A percentile compares a stretch with the other conserved stretches of the same genome.
Evolutionary conservation across 768 basidiomycete species (phyloP).

Genomic region (Rossbeevera mucosa): DNA sequence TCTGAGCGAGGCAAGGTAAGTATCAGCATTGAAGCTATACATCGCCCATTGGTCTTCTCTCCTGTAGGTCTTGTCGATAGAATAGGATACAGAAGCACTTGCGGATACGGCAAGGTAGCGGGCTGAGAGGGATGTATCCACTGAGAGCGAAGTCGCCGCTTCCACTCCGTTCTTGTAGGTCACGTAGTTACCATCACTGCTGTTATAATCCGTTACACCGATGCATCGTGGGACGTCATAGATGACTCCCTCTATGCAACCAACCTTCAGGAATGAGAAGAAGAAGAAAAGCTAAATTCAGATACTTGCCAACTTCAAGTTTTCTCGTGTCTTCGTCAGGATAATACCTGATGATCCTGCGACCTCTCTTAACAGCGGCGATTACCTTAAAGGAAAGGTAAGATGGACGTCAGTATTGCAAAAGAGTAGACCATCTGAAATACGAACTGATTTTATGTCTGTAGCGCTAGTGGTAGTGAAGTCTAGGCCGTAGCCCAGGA

Average conservation of each 20-base stretch:
- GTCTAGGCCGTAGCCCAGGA: conserved; percentile 5
- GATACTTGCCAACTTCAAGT: not conserved
- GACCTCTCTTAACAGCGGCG: not conserved
- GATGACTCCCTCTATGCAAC: not conserved
- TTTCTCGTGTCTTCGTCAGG: not conserved
- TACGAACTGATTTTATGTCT: conserved; percentile 3
- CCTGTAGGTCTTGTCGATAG: conserved; percentile 9
- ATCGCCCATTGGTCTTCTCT: conserved; percentile 15
- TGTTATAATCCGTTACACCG: not conserved
- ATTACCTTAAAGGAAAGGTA: not conserved
- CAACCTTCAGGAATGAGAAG: not conserved
- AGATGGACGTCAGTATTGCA: not conserved
- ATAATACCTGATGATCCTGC: not conserved
- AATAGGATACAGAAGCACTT: conserved; percentile 10
- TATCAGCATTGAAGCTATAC: conserved; percentile 15
- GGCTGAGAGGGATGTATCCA: not conserved
- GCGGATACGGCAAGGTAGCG: conserved; percentile 11
- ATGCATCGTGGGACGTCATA: conserved; percentile 4
- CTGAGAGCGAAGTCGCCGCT: not conserved
- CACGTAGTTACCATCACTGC: conserved; percentile 3
- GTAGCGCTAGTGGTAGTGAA: conserved; percentile 1
- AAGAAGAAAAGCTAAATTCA: no score
- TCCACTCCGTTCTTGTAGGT: conserved; percentile 2
- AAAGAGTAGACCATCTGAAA: not conserved
- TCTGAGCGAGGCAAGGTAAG: conserved; percentile 8